Conservation (phyloP, 192 early-diverging fungal genomes). For the Coemansia sp. region DNA sequence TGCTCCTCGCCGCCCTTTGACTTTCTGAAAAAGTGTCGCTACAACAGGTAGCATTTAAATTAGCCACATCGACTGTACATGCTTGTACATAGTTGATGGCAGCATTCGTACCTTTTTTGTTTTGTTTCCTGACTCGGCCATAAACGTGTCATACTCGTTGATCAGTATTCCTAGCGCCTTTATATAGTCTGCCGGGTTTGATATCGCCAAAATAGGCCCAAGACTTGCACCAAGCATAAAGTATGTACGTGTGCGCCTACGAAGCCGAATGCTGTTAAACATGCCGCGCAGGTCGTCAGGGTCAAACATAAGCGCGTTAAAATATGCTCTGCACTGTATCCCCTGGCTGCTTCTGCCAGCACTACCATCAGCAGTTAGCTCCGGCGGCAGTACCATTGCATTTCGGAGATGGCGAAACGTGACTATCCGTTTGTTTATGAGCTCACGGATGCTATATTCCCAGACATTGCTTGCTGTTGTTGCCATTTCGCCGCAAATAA, state of each 20-base stretch:
- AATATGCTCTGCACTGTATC: slow-evolving; percentile 42
- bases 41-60: neutral
- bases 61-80: neutral
- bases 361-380: slow-evolving; percentile 12
- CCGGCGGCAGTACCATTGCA: slow-evolving; percentile 41
- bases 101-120: slow-evolving; percentile 28
- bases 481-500: slow-evolving; percentile 19
- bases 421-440: slow-evolving; percentile 54
- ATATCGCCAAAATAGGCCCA: slow-evolving; percentile 64
- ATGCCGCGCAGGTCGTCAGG: slow-evolving; percentile 45
- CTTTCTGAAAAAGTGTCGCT: slow-evolving; percentile 52
- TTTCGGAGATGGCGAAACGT: slow-evolving; percentile 55
- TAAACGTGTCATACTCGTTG: slow-evolving; percentile 57
- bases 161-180: slow-evolving; percentile 63
- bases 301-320: slow-evolving; percentile 49
- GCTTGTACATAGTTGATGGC: no score
- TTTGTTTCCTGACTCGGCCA: slow-evolving; percentile 47
- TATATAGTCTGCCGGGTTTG: slow-evolving; percentile 62
- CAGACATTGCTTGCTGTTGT: slow-evolving; percentile 47
- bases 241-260: slow-evolving; percentile 59
- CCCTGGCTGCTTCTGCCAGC: slow-evolving; percentile 6
- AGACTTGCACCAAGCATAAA: slow-evolving; percentile 66
- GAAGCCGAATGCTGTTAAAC: slow-evolving; percentile 49
- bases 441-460: slow-evolving; percentile 54
- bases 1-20: slow-evolving; percentile 47